These are phyloP conservation scores for Alternaria gansuensis DNA, from an alignment of 2,329 filamentous ascomycete genomes.

Conservation along the genomic window DNA sequence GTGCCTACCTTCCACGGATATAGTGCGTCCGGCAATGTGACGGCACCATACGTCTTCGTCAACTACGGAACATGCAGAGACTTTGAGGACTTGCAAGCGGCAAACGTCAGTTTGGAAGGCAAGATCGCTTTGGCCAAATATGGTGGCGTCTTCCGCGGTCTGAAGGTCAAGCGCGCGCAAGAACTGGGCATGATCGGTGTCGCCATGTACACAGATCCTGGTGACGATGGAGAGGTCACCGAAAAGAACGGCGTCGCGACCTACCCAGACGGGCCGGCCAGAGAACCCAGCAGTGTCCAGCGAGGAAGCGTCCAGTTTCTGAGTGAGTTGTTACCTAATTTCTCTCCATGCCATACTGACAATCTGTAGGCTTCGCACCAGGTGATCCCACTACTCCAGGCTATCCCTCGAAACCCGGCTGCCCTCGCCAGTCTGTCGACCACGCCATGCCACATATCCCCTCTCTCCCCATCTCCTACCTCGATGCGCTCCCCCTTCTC, in stretches of 20 bases:
- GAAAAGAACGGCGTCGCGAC: conserved; percentile 79
- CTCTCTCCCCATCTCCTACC: conserved; percentile 88
- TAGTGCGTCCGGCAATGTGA: conserved; percentile 90
- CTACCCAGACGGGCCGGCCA: conserved; percentile 87
- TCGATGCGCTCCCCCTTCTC: conserved; percentile 86
- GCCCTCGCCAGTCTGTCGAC: conserved; percentile 74
- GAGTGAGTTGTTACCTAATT: conserved; percentile 45
- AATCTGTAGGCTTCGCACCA: conserved; percentile 62
- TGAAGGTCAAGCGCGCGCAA: conserved; percentile 92
- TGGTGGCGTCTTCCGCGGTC: conserved; percentile 83
- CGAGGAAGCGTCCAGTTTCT: conserved; percentile 78
- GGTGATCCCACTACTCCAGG: conserved; percentile 91
- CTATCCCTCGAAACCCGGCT: conserved; percentile 91
- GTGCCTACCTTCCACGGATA: conserved; percentile 96
- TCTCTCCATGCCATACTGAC: conserved; percentile 21
- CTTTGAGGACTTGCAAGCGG: conserved; percentile 79
- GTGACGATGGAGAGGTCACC: conserved; percentile 83
- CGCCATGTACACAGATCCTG: conserved; percentile 86
- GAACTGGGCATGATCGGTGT: conserved; percentile 89
- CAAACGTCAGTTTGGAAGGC: conserved; percentile 78
- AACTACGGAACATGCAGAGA: conserved; percentile 91
- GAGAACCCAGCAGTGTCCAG: conserved; percentile 89
- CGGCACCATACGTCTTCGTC: conserved; percentile 83
- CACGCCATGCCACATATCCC: conserved; percentile 82
- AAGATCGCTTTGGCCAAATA: conserved; percentile 91